Evolutionary conservation across 257 asterid species (phyloP), one percentile per base, ranked within the genome.

Genomic region (Asclepias syriaca): DNA sequence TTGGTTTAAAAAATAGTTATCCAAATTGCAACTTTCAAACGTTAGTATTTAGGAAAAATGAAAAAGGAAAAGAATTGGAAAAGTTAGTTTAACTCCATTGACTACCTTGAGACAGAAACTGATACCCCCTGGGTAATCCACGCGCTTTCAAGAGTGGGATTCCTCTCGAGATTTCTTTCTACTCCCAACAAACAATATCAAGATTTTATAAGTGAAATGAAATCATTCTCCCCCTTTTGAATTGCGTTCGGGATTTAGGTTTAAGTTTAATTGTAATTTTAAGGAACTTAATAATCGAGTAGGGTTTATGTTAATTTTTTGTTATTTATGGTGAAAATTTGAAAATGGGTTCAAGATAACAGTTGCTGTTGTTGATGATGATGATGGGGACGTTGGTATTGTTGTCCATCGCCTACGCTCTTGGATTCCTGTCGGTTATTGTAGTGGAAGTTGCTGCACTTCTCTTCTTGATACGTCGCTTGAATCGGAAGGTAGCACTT

Each of bases 381-480:
- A 32, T 56, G 67, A 57, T 45, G 75, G 11, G 22, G 79, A 86
- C 89, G 88, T 77, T 82, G 80, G 34, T 89, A 74, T 75, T 84
- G 56, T 64, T 89, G 83, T 55, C 85, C 22, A 15, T 72, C 13
- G 90, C 79, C 68, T 95, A 91, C 85, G 68, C 90, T 65, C 34
- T 84, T 13, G 99, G 98, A 76, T 98, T 84, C 49, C 68, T 90
- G 50, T 70, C 91, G n/a, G 85, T 84, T 70, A 67, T 94, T n/a
- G 92, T 78, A 32, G n/a, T 83, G 66, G 95, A 94, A 85, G 90
- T 74, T 72, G 63, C 75, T 7, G 89, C 81, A 4, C 32, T 89
- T 22, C 77, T 91, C 82, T 24, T 88, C 53, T 77, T 91, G 66
- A 77, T 91, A 29, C 85, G 89, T 76, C 80, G 85, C 72, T 71